Conservation (phyloP, 164 flowering plant species). For the Protea cynaroides region DNA sequence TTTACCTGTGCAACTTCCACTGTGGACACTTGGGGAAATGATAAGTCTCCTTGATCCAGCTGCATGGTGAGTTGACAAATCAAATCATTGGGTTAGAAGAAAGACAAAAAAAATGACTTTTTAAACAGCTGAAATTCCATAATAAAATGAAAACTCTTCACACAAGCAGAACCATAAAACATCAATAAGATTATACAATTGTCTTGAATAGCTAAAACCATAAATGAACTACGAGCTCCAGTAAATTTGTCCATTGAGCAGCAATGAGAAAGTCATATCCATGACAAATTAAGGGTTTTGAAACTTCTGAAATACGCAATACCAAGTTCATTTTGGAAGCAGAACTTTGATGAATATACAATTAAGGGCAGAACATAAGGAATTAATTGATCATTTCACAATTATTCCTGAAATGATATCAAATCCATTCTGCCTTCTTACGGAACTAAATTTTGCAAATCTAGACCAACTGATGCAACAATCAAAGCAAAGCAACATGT, state of each 20-base stretch:
- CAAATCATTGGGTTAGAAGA: not conserved
- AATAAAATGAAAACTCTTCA: not conserved
- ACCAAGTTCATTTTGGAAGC: no score
- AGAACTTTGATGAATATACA: no score
- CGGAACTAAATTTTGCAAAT: no score
- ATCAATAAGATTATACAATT: not conserved
- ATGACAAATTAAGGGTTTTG: no score
- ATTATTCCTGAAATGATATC: no score
- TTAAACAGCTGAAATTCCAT: not conserved
- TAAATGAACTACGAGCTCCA: not conserved
- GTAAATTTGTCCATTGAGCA: not conserved
- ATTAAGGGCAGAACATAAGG: no score
- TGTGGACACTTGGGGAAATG: conserved; percentile 36
- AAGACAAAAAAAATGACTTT: not conserved
- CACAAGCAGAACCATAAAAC: not conserved
- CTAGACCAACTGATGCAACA: no score
- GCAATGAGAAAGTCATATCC: no score
- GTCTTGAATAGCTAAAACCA: not conserved
- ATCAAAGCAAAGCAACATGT: no score
- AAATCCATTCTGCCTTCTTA: no score
- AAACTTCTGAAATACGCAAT: no score
- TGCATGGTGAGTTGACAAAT: conserved; percentile 23
- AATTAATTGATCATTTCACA: no score
- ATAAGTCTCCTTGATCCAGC: conserved; percentile 57
- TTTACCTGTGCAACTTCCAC: conserved; percentile 45